phyloP scores from a whole-genome alignment of 768 basidiomycete genomes.

The Termitomyces sp. region DNA sequence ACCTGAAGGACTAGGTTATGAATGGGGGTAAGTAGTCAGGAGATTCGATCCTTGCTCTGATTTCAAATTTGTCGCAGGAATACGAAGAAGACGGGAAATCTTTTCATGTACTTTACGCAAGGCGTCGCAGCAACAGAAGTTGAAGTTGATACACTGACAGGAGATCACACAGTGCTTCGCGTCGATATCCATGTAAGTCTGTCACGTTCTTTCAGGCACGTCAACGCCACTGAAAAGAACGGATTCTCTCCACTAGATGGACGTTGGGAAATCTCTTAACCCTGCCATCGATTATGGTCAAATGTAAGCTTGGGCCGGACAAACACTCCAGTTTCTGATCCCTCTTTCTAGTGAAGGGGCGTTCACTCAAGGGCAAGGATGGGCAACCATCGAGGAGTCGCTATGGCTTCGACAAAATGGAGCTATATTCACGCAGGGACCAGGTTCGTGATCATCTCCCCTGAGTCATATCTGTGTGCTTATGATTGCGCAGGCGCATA shows the following conservation, averaged over 20 bases:
- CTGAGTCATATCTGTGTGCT: not conserved
- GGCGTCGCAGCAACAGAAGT: constrained; percentile 16
- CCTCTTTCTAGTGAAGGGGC: constrained; percentile 9
- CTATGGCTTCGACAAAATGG: constrained; percentile 15
- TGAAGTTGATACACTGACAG: constrained; percentile 12
- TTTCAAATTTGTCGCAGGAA: constrained; percentile 1
- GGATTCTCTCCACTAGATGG: constrained; percentile 8
- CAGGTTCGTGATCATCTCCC: not conserved
- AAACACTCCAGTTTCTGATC: not conserved
- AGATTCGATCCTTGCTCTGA: not conserved
- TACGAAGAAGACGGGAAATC: constrained; percentile 13
- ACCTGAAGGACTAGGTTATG: constrained; percentile 11
- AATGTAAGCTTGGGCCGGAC: constrained; percentile 1
- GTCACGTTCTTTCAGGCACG: not conserved
- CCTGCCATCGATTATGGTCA: constrained; percentile 16
- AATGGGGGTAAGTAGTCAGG: constrained; percentile 10
- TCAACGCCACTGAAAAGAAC: not conserved
- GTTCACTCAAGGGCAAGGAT: constrained; percentile 15
- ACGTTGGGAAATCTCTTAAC: constrained; percentile 14
- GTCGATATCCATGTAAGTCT: constrained; percentile 12
- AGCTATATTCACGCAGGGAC: constrained; percentile 15
- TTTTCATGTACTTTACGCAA: constrained; percentile 15
- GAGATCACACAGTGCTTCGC: constrained; percentile 14
- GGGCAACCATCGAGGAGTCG: constrained; percentile 15
- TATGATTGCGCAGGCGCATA: constrained; percentile 8